Percentiles rank a stretch among this genome's conserved stretches.
These are phyloP conservation scores for Metschnikowia proteae DNA, from an alignment of 805 yeast genomes.

Conservation along the genomic window DNA sequence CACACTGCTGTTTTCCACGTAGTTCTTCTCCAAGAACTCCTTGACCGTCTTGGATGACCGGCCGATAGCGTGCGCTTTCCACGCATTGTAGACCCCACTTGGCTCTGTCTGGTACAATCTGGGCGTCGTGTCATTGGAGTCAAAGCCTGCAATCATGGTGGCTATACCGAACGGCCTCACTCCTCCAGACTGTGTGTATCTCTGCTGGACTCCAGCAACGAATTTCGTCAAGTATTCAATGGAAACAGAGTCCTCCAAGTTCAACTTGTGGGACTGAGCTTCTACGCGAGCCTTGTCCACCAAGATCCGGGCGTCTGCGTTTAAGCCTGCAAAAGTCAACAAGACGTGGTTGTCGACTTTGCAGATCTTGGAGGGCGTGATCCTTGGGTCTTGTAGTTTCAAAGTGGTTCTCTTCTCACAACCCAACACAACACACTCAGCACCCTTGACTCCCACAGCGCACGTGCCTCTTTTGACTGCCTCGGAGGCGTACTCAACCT, in stretches of 20 bases:
- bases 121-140: conserved; percentile 76
- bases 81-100: conserved; percentile 92
- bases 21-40: conserved; percentile 90
- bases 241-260: conserved; percentile 91
- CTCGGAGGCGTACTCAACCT: conserved; percentile 95
- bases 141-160: conserved; percentile 93
- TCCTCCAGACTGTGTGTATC: conserved; percentile 97
- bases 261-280: conserved; percentile 90
- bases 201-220: conserved; percentile 97
- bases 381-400: conserved; percentile 93
- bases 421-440: conserved; percentile 83
- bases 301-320: conserved; percentile 95
- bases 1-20: conserved; percentile 57
- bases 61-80: conserved; percentile 98
- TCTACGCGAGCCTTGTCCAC: conserved; percentile 95
- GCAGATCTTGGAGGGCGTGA: conserved; percentile 92
- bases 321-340: conserved; percentile 93
- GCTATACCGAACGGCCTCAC: conserved; percentile 97
- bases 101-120: conserved; percentile 94
- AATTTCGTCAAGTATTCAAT: conserved; percentile 89
- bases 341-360: conserved; percentile 86
- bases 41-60: conserved; percentile 92
- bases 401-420: conserved; percentile 95
- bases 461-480: conserved; percentile 98
- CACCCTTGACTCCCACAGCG: conserved; percentile 95